Evolutionary conservation across 192 early-diverging fungal genomes (phyloP), one percentile per base, ranked within the genome.

Genomic region (Chytriomyces sp.): DNA sequence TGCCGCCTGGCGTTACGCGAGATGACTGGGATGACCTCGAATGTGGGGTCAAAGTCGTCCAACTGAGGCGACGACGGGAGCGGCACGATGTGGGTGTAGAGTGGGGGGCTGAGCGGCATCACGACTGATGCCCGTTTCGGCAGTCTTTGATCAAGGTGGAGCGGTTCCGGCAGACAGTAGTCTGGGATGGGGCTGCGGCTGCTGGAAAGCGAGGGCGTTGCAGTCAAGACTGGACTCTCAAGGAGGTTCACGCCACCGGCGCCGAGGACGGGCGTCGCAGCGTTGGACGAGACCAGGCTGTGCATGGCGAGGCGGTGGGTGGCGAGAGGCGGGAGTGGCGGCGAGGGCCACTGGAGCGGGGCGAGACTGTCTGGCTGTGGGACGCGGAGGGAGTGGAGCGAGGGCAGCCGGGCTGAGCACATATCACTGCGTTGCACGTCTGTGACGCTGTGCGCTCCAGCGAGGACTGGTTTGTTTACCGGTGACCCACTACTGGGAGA

Each of bases 231-330:
- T 49, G 44, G 44, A 22, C 44, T 49, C n/a, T 57, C 62, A 2
- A 39, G 40, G 19, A 64, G n/a, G 39, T 64, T 64, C 39, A 64
- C 22, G 31, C 62, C 62, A 38, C 62, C 62, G 40, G 62, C 22
- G 36, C 44, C 44, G 44, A 49, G 44, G 2, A 49, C 44, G 1
- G 44, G 44, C 0, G 44, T n/a, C n/a, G n/a, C n/a, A n/a, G n/a
- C n/a, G n/a, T n/a, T n/a, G n/a, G n/a, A n/a, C n/a, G n/a, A n/a
- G n/a, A n/a, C n/a, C n/a, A n/a, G n/a, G n/a, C n/a, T n/a, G n/a
- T n/a, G n/a, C n/a, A n/a, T n/a, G n/a, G n/a, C n/a, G 44, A 49
- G 44, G 44, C 44, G 44, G 14, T 49, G 44, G 44, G 44, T 49
- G 22, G 44, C 22, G 44, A 49, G 14, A n/a, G 44, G 22, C 14